Evolutionary conservation across 208 protist species (phyloP).

Genomic region (Vickermania spadyakhi): DNA sequence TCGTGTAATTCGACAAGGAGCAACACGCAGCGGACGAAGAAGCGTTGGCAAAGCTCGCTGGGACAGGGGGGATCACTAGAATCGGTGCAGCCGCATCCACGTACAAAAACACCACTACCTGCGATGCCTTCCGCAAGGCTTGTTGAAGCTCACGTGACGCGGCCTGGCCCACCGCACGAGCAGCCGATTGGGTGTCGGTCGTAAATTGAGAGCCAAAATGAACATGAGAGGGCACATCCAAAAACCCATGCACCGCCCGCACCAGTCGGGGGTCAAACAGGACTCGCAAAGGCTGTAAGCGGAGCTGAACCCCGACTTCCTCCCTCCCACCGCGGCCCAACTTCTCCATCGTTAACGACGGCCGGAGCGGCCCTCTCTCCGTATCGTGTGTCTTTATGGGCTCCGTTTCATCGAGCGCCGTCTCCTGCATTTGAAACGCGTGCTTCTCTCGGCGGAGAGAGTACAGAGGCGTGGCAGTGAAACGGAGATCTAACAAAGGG

Average conservation of each 20-base stretch:
- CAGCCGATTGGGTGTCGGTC: conserved; percentile 6
- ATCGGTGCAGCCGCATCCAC: conserved; percentile 20
- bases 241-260: background rate
- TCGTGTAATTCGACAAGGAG: background rate
- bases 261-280: background rate
- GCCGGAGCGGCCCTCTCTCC: no score
- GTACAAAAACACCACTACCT: background rate
- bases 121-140: conserved; percentile 13
- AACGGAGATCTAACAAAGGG: background rate
- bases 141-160: conserved; percentile 14
- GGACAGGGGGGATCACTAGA: conserved; percentile 15
- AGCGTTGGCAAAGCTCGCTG: background rate
- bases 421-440: background rate
- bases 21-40: background rate
- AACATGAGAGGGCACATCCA: background rate
- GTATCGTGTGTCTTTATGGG: no score
- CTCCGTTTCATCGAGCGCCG: no score
- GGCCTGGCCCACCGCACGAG: conserved; percentile 8
- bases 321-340: background rate
- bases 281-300: background rate
- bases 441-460: background rate
- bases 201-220: background rate
- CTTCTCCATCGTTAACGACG: no score
- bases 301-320: background rate
- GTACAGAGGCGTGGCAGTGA: background rate